Base-by-base conservation (phyloP, 2,329 filamentous ascomycete genomes). In the Periconia sp. region DNA sequence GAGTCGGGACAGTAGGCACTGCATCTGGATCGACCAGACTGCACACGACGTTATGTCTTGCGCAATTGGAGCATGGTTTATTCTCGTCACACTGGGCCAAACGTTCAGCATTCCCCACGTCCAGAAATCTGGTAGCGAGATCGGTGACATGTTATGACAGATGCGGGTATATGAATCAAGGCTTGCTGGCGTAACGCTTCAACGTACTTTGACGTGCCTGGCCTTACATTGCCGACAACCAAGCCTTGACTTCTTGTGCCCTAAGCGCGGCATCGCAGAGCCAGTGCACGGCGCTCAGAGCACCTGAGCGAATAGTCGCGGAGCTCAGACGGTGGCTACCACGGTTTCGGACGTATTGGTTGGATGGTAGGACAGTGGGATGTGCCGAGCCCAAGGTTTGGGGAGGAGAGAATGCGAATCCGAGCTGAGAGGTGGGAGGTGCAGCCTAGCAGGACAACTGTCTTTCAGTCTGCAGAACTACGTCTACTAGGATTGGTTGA, bases 161-260 rank as follows among this genome's bases (percentile, higher is more conserved):
- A 24, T 35, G 36, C 33, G 39, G 18, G 22, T 30, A 33, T 22
- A 41, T 48, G 21, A 29, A 39, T 12, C 6, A 31, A 5, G 10
- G 21, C 33, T 29, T 21, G 24, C 29, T 32, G 30, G 40, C 23
- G 18, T 25, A 23, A 32, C 15, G 11, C 25, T 26, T 4, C 34
- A 15, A 49, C 60, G 38, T 50, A 69, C 67, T 56, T 70, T 70
- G 10, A 70, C 67, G 47, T 69, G 67, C 36, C 67, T 59, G 36
- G 57, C 55, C 50, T 70, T 70, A 48, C 66, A 70, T 46, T 68
- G 65, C 33, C 58, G 48, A 43, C 67, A 70, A 30, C 66, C 67
- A 36, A 52, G 57, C 15, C 58, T 50, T 26, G 59, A 66, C 58
- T 69, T 70, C 40, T 69, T 70, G 43, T 70, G 67, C 21, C 65